Percentiles rank a stretch among this genome's conserved stretches.
These are phyloP conservation scores for Ailanthus altissimus DNA, from an alignment of 345 rosid species.

Conservation along the genomic window DNA sequence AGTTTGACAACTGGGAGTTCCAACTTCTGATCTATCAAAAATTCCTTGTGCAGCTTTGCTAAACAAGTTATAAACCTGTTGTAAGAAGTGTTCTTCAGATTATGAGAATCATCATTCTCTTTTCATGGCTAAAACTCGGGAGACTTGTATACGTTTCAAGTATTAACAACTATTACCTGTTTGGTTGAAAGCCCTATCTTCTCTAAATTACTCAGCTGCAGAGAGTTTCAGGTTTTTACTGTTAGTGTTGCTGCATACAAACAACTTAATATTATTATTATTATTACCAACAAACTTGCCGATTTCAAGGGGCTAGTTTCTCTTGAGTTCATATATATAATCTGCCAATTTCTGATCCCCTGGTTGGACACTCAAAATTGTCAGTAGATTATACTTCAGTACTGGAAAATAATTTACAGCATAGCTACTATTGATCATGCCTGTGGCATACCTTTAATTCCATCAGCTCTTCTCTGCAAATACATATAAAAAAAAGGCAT, in stretches of 20 bases:
- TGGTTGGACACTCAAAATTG: conserved; percentile 16
- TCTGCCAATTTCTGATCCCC: conserved; percentile 84
- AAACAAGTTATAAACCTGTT: conserved; percentile 63
- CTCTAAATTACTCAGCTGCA: conserved; percentile 73
- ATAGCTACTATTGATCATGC: not conserved
- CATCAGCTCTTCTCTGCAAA: conserved; percentile 70
- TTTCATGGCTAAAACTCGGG: not conserved
- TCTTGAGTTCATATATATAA: conserved; percentile 66
- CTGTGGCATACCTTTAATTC: conserved; percentile 66
- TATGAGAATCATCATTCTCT: not conserved
- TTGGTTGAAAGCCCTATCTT: conserved; percentile 88
- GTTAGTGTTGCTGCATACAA: not conserved
- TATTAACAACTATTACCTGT: conserved; percentile 37
- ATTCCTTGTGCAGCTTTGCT: conserved; percentile 59
- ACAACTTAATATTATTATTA: not conserved
- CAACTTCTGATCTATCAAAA: conserved; percentile 32
- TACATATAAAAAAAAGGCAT: conserved; percentile 18
- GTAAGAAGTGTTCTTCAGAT: not conserved
- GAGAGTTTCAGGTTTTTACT: not conserved
- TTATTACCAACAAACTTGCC: conserved; percentile 31
- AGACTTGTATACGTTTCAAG: not conserved
- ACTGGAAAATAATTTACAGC: not conserved
- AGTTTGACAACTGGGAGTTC: conserved; percentile 17
- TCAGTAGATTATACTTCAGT: not conserved
- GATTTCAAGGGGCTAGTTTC: conserved; percentile 65